These are phyloP conservation scores for Chalciporus chontae DNA, from an alignment of 768 basidiomycete species.

Conservation along the genomic window DNA sequence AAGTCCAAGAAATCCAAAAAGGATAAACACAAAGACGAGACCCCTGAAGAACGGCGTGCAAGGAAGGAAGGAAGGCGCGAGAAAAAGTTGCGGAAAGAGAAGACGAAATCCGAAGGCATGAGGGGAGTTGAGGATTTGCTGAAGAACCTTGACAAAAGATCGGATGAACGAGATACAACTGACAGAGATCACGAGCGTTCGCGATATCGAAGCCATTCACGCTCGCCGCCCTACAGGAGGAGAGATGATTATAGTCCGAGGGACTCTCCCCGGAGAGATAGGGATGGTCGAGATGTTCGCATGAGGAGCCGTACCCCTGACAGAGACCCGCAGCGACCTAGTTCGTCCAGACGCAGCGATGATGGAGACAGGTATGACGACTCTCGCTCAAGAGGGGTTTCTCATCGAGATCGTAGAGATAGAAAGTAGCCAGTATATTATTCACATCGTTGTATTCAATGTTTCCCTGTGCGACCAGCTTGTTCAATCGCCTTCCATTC, in stretches of 20 bases:
- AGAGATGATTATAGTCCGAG: constrained; percentile 1
- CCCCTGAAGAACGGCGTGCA: constrained; percentile 71
- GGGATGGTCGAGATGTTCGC: constrained; percentile 8
- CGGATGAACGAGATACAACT: constrained; percentile 3
- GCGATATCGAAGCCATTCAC: constrained; percentile 13
- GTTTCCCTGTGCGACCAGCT: background rate
- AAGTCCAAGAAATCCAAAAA: constrained; percentile 63
- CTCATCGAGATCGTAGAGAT: constrained; percentile 1
- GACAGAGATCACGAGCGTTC: constrained; percentile 15
- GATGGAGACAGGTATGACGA: constrained; percentile 5
- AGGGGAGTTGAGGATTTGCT: constrained; percentile 67
- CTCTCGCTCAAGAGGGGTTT: background rate
- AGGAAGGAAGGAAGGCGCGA: constrained; percentile 73
- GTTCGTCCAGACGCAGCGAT: constrained; percentile 1
- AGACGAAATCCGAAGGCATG: constrained; percentile 55
- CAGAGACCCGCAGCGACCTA: constrained; percentile 5
- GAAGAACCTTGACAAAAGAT: constrained; percentile 36
- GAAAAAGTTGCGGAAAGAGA: constrained; percentile 55
- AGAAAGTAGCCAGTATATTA: background rate
- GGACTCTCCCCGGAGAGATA: background rate
- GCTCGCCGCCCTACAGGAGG: constrained; percentile 7
- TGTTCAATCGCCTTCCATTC: too few species aligned
- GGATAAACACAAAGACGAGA: constrained; percentile 69
- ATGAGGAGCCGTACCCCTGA: constrained; percentile 20
- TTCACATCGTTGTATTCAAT: constrained; percentile 1